Evolutionary conservation across 257 asterid genomes (phyloP).

Genomic region (Penstemon newberryi): DNA sequence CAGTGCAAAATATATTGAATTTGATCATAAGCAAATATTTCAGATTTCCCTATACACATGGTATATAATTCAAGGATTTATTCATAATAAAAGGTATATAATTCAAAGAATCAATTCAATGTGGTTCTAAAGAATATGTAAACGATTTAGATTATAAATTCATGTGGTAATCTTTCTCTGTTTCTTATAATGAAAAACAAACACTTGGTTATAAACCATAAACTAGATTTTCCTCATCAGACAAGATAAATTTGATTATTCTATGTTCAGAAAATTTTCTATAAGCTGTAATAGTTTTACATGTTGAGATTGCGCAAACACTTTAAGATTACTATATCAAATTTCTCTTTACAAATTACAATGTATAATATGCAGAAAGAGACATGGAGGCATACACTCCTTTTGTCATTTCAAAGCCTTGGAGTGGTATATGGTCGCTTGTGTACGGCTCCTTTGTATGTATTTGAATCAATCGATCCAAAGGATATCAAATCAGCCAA

Average conservation of each 20-base stretch:
- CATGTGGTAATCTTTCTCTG: background rate
- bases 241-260: background rate
- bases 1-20: no score
- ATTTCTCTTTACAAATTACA: conserved; percentile 1
- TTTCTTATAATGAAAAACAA: conserved; percentile 1
- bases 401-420: conserved; percentile 87
- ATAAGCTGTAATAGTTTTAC: background rate
- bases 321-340: conserved; percentile 8
- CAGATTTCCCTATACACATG: no score
- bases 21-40: no score
- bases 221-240: background rate
- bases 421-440: conserved; percentile 90
- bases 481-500: conserved; percentile 48
- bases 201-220: background rate
- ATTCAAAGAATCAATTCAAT: background rate
- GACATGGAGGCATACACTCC: conserved; percentile 55
- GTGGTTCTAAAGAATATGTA: background rate
- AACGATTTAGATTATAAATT: background rate
- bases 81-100: background rate
- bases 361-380: conserved; percentile 39
- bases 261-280: conserved; percentile 3
- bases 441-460: conserved; percentile 89
- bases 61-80: no score
- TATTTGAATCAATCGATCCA: conserved; percentile 65
- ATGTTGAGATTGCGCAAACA: conserved; percentile 20